These are phyloP conservation scores for Nothopassalora personata DNA, from an alignment of 2,329 filamentous ascomycete genomes.

Conservation along the genomic window DNA sequence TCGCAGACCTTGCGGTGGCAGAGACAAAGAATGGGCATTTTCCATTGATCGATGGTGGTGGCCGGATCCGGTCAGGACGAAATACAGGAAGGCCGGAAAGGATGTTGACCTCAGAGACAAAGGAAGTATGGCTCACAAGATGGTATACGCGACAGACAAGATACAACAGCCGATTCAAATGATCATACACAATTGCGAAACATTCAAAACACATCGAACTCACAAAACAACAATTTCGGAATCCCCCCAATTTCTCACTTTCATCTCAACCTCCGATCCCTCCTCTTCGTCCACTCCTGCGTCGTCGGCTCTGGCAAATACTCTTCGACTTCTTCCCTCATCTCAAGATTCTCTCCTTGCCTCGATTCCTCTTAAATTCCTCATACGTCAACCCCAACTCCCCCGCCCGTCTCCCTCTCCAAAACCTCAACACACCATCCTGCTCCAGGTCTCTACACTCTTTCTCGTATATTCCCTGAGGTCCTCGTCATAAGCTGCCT, in stretches of 20 bases:
- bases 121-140: too few relatives aligned
- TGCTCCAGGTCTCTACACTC: background rate
- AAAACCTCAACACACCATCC: background rate
- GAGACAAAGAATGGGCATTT: background rate
- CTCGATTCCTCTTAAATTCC: background rate
- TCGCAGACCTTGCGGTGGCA: background rate
- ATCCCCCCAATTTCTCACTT: too few relatives aligned
- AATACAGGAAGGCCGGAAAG: too few relatives aligned
- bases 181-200: too few relatives aligned
- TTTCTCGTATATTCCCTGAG: background rate
- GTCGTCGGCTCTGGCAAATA: background rate
- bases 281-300: background rate
- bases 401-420: background rate
- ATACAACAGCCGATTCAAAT: too few relatives aligned
- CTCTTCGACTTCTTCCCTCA: background rate
- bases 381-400: background rate
- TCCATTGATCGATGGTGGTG: background rate
- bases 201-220: too few relatives aligned
- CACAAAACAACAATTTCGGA: too few relatives aligned
- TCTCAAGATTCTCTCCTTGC: background rate
- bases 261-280: background rate
- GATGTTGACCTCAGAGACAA: too few relatives aligned
- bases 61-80: background rate
- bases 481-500: background rate
- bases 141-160: too few relatives aligned